A percentile compares a stretch with the other conserved stretches of the same genome.
Conservation (phyloP, 2,329 filamentous ascomycete genomes). For the Ambrosiella xylebori region DNA sequence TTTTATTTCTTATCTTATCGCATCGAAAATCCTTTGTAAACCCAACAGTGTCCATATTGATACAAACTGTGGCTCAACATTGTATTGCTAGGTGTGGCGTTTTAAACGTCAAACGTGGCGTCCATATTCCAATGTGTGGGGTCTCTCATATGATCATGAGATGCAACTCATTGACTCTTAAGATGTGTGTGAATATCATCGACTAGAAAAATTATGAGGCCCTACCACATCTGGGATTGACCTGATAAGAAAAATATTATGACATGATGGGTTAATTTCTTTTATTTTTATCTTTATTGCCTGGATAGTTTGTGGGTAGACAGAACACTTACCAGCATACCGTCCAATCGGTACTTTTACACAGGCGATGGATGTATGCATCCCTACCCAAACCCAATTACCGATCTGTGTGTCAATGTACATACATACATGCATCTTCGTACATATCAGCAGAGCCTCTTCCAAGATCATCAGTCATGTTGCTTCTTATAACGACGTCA, state of each 20-base stretch:
- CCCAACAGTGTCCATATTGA: not conserved
- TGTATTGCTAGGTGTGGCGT: not conserved
- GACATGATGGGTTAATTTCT: no score
- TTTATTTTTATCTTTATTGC: no score
- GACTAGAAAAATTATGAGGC: not conserved
- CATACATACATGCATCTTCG: no score
- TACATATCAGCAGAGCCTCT: no score
- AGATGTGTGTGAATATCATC: not conserved
- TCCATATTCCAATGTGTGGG: not conserved
- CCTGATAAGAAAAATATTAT: not conserved
- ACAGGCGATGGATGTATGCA: no score
- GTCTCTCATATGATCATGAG: not conserved
- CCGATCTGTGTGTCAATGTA: no score
- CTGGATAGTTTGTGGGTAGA: no score
- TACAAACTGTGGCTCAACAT: not conserved
- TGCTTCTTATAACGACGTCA: no score
- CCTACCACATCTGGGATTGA: not conserved
- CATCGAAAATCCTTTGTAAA: conserved; percentile 10
- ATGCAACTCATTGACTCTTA: not conserved
- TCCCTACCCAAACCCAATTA: no score
- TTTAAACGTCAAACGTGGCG: conserved; percentile 1
- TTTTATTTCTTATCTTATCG: conserved; percentile 14
- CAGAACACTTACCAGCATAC: no score
- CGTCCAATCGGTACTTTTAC: no score
- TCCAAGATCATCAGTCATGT: no score